Percentiles rank a stretch among this genome's conserved stretches.
phyloP scores from a whole-genome alignment of 345 rosid genomes.

The Carallia pectinifolia region DNA sequence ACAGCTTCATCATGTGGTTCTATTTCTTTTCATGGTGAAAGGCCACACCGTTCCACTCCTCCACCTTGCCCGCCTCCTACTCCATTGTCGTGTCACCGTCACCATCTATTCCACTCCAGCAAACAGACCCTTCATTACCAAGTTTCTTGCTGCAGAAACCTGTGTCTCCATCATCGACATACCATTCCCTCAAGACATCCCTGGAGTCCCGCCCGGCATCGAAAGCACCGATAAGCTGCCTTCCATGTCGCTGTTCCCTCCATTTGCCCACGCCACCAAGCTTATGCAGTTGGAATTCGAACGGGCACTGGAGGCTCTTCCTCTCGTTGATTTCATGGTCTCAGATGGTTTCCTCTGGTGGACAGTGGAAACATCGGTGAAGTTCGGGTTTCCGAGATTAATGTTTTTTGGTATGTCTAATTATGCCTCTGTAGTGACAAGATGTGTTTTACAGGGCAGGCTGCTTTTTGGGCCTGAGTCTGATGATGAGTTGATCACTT shows the following conservation, averaged over 20 bases:
- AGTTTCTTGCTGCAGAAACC: conserved; percentile 37
- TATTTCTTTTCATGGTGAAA: conserved; percentile 82
- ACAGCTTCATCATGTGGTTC: conserved; percentile 22
- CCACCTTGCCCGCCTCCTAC: conserved; percentile 59
- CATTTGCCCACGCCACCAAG: conserved; percentile 54
- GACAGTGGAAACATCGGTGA: conserved; percentile 63
- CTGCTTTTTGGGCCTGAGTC: conserved; percentile 19
- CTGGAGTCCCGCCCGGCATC: conserved; percentile 46
- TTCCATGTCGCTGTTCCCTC: conserved; percentile 47
- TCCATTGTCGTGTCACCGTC: conserved; percentile 37
- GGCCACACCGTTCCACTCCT: conserved; percentile 84
- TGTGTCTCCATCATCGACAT: conserved; percentile 38
- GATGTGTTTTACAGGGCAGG: neutral
- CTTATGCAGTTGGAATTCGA: conserved; percentile 59
- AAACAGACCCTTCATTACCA: conserved; percentile 51
- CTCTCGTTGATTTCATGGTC: conserved; percentile 50
- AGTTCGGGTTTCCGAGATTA: conserved; percentile 57
- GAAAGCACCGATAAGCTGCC: conserved; percentile 78
- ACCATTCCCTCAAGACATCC: conserved; percentile 47
- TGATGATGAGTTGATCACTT: conserved; percentile 43
- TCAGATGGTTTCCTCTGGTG: conserved; percentile 82
- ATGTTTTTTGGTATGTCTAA: conserved; percentile 50
- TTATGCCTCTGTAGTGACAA: conserved; percentile 21
- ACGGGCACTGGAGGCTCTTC: conserved; percentile 34
- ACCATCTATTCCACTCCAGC: conserved; percentile 72